These are phyloP conservation scores for Pulveroboletus ravenelii DNA, from an alignment of 768 basidiomycete genomes.

Conservation along the genomic window DNA sequence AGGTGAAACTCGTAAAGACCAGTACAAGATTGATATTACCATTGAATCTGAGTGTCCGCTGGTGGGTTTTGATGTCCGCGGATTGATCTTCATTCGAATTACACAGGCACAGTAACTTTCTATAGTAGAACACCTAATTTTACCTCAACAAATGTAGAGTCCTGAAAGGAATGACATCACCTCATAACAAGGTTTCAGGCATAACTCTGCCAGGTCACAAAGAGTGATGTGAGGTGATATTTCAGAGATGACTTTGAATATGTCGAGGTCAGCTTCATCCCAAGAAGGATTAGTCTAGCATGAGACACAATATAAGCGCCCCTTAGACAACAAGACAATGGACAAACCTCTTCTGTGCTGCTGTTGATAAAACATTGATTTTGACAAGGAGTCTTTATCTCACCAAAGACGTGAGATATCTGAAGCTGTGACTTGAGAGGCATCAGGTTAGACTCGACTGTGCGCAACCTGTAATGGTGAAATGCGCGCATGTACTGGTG, in stretches of 20 bases:
- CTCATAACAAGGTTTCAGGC: constrained; percentile 57
- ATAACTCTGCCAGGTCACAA: constrained; percentile 53
- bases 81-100: not conserved
- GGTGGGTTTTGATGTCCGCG: constrained; percentile 5
- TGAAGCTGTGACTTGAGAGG: not conserved
- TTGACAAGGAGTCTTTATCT: constrained; percentile 21
- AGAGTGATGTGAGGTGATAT: constrained; percentile 43
- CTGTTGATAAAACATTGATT: constrained; percentile 26
- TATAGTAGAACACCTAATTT: constrained; percentile 23
- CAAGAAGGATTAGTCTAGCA: constrained; percentile 31
- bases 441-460: constrained; percentile 24
- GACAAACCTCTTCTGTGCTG: constrained; percentile 12
- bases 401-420: not conserved
- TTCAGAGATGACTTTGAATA: constrained; percentile 37
- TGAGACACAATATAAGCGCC: not conserved
- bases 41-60: constrained; percentile 12
- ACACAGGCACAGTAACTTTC: constrained; percentile 6
- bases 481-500: constrained; percentile 7
- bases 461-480: constrained; percentile 9
- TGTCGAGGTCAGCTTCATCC: constrained; percentile 35
- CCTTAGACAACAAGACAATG: not conserved
- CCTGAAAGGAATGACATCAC: constrained; percentile 27
- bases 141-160: constrained; percentile 1
- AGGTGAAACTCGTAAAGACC: constrained; percentile 3
- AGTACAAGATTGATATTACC: constrained; percentile 12